phyloP scores from a whole-genome alignment of 2,329 filamentous ascomycete genomes.

The Blumeria graminis region DNA sequence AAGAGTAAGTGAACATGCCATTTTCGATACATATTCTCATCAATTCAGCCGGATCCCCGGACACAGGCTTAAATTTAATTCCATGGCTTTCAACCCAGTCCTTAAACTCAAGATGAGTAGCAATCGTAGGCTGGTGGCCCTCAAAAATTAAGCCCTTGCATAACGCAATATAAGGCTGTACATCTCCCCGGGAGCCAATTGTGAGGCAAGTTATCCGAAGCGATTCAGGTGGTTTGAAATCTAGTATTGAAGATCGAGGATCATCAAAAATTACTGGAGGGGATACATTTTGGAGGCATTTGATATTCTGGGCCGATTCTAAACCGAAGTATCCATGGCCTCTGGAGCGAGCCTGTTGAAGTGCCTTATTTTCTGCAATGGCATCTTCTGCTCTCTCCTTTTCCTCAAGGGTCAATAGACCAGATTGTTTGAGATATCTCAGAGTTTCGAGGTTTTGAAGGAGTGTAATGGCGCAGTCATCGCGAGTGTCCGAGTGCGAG shows the following conservation, averaged over 20 bases:
- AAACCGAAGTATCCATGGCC: conserved; percentile 27
- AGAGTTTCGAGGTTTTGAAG: conserved; percentile 52
- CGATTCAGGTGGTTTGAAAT: conserved; percentile 65
- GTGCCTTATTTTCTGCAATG: conserved; percentile 54
- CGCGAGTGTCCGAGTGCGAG: conserved; percentile 46
- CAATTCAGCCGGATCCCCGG: conserved; percentile 75
- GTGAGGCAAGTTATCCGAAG: conserved; percentile 80
- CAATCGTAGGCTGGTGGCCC: conserved; percentile 68
- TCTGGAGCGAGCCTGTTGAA: conserved; percentile 46
- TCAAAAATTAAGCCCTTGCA: conserved; percentile 78
- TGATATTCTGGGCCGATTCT: conserved; percentile 22
- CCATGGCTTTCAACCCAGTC: conserved; percentile 79
- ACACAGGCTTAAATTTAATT: conserved; percentile 74
- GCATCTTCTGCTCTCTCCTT: conserved; percentile 48
- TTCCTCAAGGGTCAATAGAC: conserved; percentile 41
- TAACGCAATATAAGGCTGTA: conserved; percentile 90
- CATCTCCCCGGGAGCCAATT: conserved; percentile 85
- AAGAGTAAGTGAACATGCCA: conserved; percentile 86
- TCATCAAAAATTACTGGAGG: conserved; percentile 78
- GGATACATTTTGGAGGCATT: conserved; percentile 25
- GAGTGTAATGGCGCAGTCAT: conserved; percentile 71
- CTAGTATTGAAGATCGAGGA: conserved; percentile 61
- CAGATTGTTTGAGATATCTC: conserved; percentile 46
- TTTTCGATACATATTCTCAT: conserved; percentile 95
- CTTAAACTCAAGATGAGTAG: conserved; percentile 77